Evolutionary conservation across 805 yeast species (phyloP), one percentile per base, ranked within the genome.

Genomic region (Yamadazyma philogaea): DNA sequence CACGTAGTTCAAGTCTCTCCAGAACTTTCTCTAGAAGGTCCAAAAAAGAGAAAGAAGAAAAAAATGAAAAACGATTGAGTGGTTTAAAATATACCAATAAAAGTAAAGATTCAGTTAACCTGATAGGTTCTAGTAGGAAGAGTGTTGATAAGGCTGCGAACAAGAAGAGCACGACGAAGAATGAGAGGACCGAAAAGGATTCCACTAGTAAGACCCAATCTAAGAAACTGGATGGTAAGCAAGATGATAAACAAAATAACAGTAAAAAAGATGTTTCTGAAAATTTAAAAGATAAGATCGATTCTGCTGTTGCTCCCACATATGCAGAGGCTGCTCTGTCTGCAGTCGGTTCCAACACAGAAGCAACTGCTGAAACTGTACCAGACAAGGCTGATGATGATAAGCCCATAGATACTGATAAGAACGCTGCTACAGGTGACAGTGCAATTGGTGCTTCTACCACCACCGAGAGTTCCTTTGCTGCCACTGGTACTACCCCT

Each of bases 11-110:
- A 8, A 26, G 35, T 15, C 34, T 43, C 14, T 34, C 46, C 15
- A 26, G 46, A 14, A 14, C 43, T 7, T 43, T 43, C 16, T 34
- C 43, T 10, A 39, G 40, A 28, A 34, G 33, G 22, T 30, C 40
- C 21, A 39, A 37, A 27, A 45, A 40, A 24, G 43, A 41, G 7
- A 36, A 40, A 30, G 47, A 44, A 17, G 44, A 44, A n/a, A 46
- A 46, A 34, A 50, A 49, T n/a, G 44, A 46, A 30, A 49, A 49
- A 33, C 24, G 52, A 26, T 49, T 49, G 22, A 49, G 52, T 30
- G 52, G 52, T 18, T 38, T 49, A 19, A 38, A 38, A 14, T 45
- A 43, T 37, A 8, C 22, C 15, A 38, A 38, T 34, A 33, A 38
- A 18, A 42, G 41, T 22, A 37, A 27, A 14, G 45, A 42, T 18